Evolutionary conservation across 768 basidiomycete genomes (phyloP), one percentile per base, ranked within the genome.

Genomic region (Mycena kentingensis): DNA sequence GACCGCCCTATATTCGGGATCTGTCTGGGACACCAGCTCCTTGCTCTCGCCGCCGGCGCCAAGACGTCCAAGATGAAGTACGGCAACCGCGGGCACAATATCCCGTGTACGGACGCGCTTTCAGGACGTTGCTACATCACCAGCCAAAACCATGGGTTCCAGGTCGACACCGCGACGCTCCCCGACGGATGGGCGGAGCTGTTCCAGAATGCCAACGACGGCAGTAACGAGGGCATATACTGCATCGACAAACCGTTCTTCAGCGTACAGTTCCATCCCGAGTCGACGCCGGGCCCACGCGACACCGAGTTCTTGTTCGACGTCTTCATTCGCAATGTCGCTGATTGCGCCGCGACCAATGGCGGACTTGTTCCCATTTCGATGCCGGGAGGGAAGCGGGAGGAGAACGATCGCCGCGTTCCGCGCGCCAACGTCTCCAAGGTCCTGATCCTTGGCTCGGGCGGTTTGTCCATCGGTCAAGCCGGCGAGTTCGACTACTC

Each of bases 401-500:
- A 80, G 61, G 92, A 93, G 55, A 96, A 95, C 70, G 87, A 88
- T 58, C 77, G 66, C 70, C 83, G 78, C 48, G 76, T 80, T 35
- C 90, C 87, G 45, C 85, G 84, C 55, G 80, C 80, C 51, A 80
- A 87, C 55, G 93, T 97, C 46, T 83, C 81, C 63, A 99, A 99
- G 73, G 95, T 99, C 48, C 80, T 99, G 62, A 93, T 99, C 60
- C 85, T 99, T 45, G 97, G 97, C 41, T 98, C 96, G 5, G 97
- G 97, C 25, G 97, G 97, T 58, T 77, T 99, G 18, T 98, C 95
- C 11, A 99, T 99, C 60, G 97, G 97, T 44, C 97, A 99, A 68
- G 97, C 97, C 1, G 97, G 97, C 61, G 97, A 99, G 71, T 99
- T 99, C 73, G 97, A 99, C 73, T 99, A 99, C 74, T 98, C 97